A percentile compares a stretch with the other conserved stretches of the same genome.
Evolutionary conservation across 2,329 filamentous ascomycete genomes (phyloP).

Genomic region (Chalaropsis thielavioides): DNA sequence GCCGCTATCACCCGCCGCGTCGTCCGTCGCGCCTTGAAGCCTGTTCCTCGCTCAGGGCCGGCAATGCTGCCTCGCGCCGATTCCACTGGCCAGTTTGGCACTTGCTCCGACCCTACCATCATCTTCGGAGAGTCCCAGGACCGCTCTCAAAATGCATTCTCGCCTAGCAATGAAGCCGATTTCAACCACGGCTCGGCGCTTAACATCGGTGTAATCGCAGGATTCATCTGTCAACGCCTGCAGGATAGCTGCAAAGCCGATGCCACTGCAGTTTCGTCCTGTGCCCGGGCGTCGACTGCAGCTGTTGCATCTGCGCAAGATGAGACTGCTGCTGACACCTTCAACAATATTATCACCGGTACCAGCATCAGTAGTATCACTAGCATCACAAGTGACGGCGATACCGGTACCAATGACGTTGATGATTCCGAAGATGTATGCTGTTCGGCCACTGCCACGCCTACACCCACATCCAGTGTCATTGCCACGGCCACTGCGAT

Average conservation of each 20-base stretch:
- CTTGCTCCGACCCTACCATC: constrained; percentile 35
- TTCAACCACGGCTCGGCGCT: constrained; percentile 40
- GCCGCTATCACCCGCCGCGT: constrained; percentile 18
- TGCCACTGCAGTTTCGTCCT: constrained; percentile 19
- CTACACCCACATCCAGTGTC: neutral
- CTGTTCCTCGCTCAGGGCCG: neutral
- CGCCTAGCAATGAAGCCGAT: constrained; percentile 27
- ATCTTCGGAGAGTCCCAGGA: constrained; percentile 36
- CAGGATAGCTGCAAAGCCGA: constrained; percentile 22
- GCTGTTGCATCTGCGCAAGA: constrained; percentile 20
- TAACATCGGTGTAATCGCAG: constrained; percentile 28
- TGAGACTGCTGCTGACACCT: constrained; percentile 22
- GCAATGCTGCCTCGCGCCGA: neutral
- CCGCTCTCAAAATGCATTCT: constrained; percentile 31
- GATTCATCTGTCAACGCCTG: constrained; percentile 34
- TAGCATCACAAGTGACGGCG: neutral
- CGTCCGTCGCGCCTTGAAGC: constrained; percentile 15
- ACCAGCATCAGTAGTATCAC: neutral
- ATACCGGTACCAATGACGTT: neutral
- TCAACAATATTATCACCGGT: constrained; percentile 19
- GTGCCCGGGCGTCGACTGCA: constrained; percentile 18
- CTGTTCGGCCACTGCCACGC: neutral
- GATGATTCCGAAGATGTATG: neutral
- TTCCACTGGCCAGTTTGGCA: constrained; percentile 26
- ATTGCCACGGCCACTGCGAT: neutral